Percentiles rank a stretch among this genome's conserved stretches.
These are phyloP conservation scores for Arthrobotrys entomopaga DNA, from an alignment of 2,329 filamentous ascomycete genomes.

Conservation along the genomic window DNA sequence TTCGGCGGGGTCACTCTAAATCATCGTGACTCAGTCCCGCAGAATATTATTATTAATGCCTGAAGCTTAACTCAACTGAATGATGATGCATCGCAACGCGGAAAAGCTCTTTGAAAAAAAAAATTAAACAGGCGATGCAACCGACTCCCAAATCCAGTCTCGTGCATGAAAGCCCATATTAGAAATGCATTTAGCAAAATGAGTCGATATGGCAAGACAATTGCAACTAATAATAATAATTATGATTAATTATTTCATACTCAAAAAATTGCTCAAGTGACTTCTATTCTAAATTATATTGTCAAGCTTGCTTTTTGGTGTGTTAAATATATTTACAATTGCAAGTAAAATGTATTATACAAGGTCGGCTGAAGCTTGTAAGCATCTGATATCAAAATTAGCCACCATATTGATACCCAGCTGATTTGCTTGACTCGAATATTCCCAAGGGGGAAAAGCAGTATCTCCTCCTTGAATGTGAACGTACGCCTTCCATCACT, in stretches of 20 bases:
- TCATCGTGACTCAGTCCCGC: constrained; percentile 26
- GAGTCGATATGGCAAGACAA: no score
- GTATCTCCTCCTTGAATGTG: no score
- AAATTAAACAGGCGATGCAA: constrained; percentile 22
- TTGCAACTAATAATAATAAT: no score
- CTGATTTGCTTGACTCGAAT: no score
- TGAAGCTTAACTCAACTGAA: background rate
- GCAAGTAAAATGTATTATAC: constrained; percentile 1
- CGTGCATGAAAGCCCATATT: background rate
- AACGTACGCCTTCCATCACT: no score
- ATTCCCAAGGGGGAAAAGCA: no score
- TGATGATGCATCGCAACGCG: constrained; percentile 31
- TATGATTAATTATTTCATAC: no score
- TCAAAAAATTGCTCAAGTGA: no score
- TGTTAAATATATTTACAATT: constrained; percentile 16
- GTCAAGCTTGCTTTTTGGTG: background rate
- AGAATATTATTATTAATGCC: no score
- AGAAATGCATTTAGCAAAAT: background rate
- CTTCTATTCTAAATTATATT: no score
- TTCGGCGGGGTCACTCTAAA: constrained; percentile 19
- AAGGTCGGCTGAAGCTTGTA: background rate
- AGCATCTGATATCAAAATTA: no score
- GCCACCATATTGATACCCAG: no score
- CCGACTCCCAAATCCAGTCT: constrained; percentile 3
- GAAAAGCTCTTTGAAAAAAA: constrained; percentile 28